Evolutionary conservation across 257 asterid genomes (phyloP).

Genomic region (Paraleonurus japonicus): DNA sequence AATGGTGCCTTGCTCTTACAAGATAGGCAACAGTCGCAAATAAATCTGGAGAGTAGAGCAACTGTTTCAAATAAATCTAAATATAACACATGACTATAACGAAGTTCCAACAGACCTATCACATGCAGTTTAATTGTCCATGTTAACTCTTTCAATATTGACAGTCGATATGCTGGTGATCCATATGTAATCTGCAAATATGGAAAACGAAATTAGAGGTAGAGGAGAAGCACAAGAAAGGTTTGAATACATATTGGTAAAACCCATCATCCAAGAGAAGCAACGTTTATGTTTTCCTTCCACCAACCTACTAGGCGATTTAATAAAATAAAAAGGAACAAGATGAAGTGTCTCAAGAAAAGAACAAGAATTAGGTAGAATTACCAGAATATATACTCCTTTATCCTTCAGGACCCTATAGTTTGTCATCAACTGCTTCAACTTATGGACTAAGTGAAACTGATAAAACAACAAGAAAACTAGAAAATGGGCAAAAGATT

Average conservation of each 20-base stretch:
- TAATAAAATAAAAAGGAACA: slow-evolving; percentile 2
- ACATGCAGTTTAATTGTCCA: slow-evolving; percentile 67
- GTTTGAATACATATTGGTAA: background rate
- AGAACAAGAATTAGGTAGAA: slow-evolving; percentile 15
- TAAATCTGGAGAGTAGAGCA: background rate
- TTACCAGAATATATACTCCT: slow-evolving; percentile 77
- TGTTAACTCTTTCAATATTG: slow-evolving; percentile 45
- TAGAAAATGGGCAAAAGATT: slow-evolving; percentile 11
- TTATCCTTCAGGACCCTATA: slow-evolving; percentile 83
- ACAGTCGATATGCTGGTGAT: slow-evolving; percentile 60
- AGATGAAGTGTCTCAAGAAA: slow-evolving; percentile 11
- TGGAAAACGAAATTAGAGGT: slow-evolving; percentile 12
- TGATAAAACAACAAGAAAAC: slow-evolving; percentile 31
- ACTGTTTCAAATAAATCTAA: slow-evolving; percentile 14
- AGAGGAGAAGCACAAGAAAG: slow-evolving; percentile 21
- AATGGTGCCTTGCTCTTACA: background rate
- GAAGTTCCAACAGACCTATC: slow-evolving; percentile 49
- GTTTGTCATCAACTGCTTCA: slow-evolving; percentile 67
- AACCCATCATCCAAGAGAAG: slow-evolving; percentile 14
- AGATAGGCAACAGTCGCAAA: slow-evolving; percentile 1
- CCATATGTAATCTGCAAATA: slow-evolving; percentile 72
- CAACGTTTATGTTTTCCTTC: background rate
- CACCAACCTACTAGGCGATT: slow-evolving; percentile 2
- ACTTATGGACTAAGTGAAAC: slow-evolving; percentile 46
- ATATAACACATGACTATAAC: background rate